Base-by-base conservation (phyloP, 140 eudicot genomes). In the Anethum foeniculum region DNA sequence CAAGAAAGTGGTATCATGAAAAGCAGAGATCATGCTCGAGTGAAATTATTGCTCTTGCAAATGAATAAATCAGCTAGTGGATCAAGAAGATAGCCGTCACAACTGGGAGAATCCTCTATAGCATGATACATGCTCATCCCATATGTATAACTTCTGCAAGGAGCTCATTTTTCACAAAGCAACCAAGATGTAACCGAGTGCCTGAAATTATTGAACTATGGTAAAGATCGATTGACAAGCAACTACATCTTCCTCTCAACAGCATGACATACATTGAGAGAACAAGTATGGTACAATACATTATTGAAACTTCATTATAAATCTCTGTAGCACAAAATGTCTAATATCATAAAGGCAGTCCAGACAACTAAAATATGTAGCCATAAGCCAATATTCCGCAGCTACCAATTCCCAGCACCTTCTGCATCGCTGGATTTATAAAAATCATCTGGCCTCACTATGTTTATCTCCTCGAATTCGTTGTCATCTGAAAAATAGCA, bases 401-500 rank as follows among this genome's bases (percentile, higher is more conserved):
- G 81, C 68, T 81, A 88, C 96, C 93, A 88, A 78, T 85, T 94
- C 77, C 85, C 77, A 41, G 89, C 83, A n/a, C 90, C 87, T 72
- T 92, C 97, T 1, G 90, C 82, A 80, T 92, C 97, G 49, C 92
- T 91, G 25, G 91, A 80, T 77, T 81, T 94, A 81, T 79, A 83
- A 86, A 84, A 87, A 65, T 92, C 97, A 60, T 86, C 81, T 19
- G 97, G 94, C 79, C 82, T 87, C 85, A 85, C 87, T 41, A 94
- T 90, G 90, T 94, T 92, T 44, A 94, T 89, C 58, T 92, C 93
- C 87, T 94, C 97, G 73, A 94, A 94, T 85, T 89, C 93, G 30
- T 86, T 88, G 80, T 92, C 94, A 88, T 89, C 98, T 94, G 91
- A 77, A 80, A 86, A 69, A 25, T n/a, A n/a, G 13, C 16, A n/a